phyloP scores from a whole-genome alignment of 345 rosid genomes.

The Rhodamnia rubescens region DNA sequence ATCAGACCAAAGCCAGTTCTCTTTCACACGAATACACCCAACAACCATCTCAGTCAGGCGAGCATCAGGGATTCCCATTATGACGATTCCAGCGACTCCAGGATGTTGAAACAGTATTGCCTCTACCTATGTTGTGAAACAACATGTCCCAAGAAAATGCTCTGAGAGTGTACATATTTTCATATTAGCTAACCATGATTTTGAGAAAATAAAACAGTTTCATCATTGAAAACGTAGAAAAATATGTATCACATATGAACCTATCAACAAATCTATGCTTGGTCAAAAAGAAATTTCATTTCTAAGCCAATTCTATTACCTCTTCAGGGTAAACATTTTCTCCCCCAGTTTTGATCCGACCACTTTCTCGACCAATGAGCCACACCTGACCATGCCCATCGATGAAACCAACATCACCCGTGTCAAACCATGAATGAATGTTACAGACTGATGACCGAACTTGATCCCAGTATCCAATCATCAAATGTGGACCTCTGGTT shows the following conservation, averaged over 20 bases:
- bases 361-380: conserved; percentile 66
- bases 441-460: conserved; percentile 6
- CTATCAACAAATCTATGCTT: background rate
- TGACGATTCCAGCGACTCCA: conserved; percentile 39
- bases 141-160: background rate
- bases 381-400: conserved; percentile 59
- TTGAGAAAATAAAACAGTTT: background rate
- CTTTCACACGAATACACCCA: conserved; percentile 48
- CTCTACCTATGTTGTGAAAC: conserved; percentile 41
- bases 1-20: conserved; percentile 57
- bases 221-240: background rate
- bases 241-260: background rate
- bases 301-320: conserved; percentile 21
- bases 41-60: conserved; percentile 67
- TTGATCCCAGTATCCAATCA: conserved; percentile 65
- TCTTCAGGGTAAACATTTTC: conserved; percentile 88
- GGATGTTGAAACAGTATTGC: conserved; percentile 44
- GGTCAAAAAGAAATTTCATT: background rate
- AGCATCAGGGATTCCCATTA: conserved; percentile 50
- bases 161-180: background rate
- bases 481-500: conserved; percentile 74
- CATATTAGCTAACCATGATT: background rate
- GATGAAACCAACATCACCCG: conserved; percentile 62
- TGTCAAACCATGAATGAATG: conserved; percentile 57
- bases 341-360: conserved; percentile 75